phyloP scores from a whole-genome alignment of 129 eudicot species.

The Silybum marianum region DNA sequence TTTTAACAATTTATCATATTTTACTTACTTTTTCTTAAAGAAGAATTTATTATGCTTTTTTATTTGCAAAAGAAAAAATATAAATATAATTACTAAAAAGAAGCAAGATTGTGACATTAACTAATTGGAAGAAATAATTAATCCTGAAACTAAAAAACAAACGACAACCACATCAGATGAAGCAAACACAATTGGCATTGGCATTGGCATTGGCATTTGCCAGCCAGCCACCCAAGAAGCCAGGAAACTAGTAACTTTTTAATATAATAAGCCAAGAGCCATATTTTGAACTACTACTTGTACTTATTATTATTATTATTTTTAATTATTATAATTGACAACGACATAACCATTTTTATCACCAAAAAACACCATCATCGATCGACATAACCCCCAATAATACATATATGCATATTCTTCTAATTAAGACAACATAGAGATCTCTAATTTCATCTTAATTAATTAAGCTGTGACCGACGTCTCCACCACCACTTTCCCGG shows the following conservation, averaged over 20 bases:
- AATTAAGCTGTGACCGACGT: slow-evolving; percentile 76
- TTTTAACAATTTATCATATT: no score
- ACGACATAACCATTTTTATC: neutral
- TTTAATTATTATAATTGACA: neutral
- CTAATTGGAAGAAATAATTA: neutral
- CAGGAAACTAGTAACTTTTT: neutral
- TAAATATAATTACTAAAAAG: no score
- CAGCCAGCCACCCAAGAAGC: neutral
- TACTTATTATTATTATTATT: neutral
- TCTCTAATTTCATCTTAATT: slow-evolving; percentile 3
- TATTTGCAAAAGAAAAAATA: no score
- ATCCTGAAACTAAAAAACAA: slow-evolving; percentile 14
- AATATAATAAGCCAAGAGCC: neutral
- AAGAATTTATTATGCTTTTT: no score
- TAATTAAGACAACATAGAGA: neutral
- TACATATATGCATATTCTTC: neutral
- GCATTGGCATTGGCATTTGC: slow-evolving; percentile 1
- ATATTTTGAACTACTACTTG: neutral
- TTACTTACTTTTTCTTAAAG: no score
- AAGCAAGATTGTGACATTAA: no score
- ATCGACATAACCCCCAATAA: neutral
- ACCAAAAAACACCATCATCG: neutral
- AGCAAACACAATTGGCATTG: slow-evolving; percentile 12
- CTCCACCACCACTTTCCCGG: slow-evolving; percentile 60
- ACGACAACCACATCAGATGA: slow-evolving; percentile 1